Evolutionary conservation across 208 protist genomes (phyloP).

Genomic region (Entamoeba nuttalli): DNA sequence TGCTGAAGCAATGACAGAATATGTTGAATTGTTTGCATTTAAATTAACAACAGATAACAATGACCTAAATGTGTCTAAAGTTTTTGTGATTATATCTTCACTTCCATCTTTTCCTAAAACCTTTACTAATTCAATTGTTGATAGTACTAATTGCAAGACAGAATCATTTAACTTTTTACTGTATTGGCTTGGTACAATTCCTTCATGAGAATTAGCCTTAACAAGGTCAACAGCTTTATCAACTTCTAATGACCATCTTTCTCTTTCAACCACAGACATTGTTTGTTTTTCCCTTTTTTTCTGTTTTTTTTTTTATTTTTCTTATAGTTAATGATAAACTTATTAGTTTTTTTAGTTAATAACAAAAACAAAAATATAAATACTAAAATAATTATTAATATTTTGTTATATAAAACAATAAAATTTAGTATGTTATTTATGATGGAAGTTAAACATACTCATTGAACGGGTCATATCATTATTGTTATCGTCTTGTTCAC

Average conservation of each 20-base stretch:
- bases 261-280: neutral
- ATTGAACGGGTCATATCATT: neutral
- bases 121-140: neutral
- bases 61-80: neutral
- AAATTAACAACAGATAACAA: neutral
- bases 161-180: too few species aligned
- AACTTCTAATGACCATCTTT: neutral
- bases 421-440: neutral
- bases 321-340: neutral
- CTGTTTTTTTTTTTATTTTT: neutral
- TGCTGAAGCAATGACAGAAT: neutral
- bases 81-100: neutral
- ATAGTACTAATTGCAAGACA: neutral
- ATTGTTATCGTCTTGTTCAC: neutral
- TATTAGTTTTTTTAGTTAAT: neutral
- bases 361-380: neutral
- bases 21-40: neutral
- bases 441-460: neutral
- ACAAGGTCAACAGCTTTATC: too few species aligned
- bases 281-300: neutral
- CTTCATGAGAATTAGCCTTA: too few species aligned
- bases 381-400: neutral
- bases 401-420: neutral
- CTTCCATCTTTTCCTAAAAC: neutral
- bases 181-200: too few species aligned